Percentiles rank a stretch among this genome's conserved stretches.
Evolutionary conservation across 768 basidiomycete species (phyloP).

Genomic region (Boletus rex-veris): DNA sequence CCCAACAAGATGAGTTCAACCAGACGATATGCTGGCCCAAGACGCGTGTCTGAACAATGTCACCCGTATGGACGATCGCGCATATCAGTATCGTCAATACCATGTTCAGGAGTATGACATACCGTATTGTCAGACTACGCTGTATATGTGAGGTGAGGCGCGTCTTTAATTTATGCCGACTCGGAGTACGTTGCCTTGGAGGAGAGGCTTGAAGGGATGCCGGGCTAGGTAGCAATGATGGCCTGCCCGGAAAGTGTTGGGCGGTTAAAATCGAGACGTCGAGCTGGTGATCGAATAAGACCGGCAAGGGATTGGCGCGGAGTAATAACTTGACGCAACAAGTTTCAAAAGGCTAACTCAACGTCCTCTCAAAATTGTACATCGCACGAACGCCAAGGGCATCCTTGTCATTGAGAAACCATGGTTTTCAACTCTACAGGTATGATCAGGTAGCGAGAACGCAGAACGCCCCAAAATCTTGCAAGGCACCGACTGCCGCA

Average conservation of each 20-base stretch:
- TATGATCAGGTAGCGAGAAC: too few species aligned
- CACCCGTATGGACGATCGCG: background rate
- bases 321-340: too few species aligned
- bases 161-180: slow-evolving; percentile 2
- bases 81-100: background rate
- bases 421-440: too few species aligned
- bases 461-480: too few species aligned
- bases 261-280: background rate
- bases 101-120: background rate
- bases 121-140: slow-evolving; percentile 19
- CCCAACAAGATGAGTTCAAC: slow-evolving; percentile 35
- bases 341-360: too few species aligned
- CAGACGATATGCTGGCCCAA: slow-evolving; percentile 47
- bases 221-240: slow-evolving; percentile 17
- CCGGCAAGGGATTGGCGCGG: too few species aligned
- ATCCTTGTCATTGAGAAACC: too few species aligned
- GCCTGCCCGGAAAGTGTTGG: too few species aligned
- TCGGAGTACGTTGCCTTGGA: slow-evolving; percentile 2
- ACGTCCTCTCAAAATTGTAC: too few species aligned
- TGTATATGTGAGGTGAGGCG: slow-evolving; percentile 13
- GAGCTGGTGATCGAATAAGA: too few species aligned
- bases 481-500: too few species aligned
- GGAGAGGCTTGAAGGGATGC: slow-evolving; percentile 1
- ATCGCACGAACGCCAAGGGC: too few species aligned
- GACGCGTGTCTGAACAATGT: slow-evolving; percentile 18